Base-by-base conservation (phyloP, 106 monocot species). In the Chionographis japonica region DNA sequence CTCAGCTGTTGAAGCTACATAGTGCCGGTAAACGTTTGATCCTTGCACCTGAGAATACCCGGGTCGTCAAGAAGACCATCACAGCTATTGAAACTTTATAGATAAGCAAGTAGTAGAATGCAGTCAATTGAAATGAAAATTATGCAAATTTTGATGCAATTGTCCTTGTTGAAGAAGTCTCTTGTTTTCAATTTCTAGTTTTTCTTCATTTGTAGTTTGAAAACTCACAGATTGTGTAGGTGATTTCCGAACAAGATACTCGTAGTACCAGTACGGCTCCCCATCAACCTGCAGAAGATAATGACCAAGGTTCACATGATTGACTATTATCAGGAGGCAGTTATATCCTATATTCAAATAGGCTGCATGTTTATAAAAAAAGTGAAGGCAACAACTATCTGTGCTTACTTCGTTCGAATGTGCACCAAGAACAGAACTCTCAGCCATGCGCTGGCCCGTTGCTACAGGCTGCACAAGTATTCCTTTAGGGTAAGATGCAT, bases 171-270 rank as follows among this genome's bases (percentile, higher is more conserved):
- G 27, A 27, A 27, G 27, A 27, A 27, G 27, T 27, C 27, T 27
- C 27, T 1, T 27, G 27, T 27, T 27, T 27, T 27, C 27, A 27
- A 27, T 27, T 27, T 27, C 27, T 27, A 27, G 27, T 27, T 27
- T 27, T 27, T 27, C 27, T 27, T 27, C 27, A 27, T 27, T 27
- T 27, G 27, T 27, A 27, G 27, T 27, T 27, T 0, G 27, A 69
- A 62, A 52, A 86, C 95, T 86, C 56, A 97, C 95, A 76, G 71
- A 60, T 70, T 77, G 78, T 79, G 89, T 92, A 18, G 95, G 92
- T 62, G 92, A 97, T 78, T 89, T 97, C 42, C 95, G 83, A 75
- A 92, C 68, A 41, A 97, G 81, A 80, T 97, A 97, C 78, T 97
- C 95, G 59, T 89, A 92, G 58, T 85, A 92, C 95, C 95, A 97